phyloP scores from a whole-genome alignment of 257 asterid species.

The Lantana camara region DNA sequence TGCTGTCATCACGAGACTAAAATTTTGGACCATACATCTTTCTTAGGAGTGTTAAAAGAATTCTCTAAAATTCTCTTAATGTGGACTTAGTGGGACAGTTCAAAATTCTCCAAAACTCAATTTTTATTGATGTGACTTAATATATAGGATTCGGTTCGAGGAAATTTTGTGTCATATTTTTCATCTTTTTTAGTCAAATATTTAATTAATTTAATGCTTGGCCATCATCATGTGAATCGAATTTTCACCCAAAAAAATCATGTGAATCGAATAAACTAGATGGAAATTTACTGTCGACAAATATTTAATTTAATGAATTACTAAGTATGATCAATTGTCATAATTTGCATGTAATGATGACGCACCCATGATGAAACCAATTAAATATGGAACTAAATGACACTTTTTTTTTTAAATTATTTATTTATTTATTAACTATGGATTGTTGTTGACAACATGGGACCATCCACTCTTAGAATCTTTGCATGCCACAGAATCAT shows the following conservation, averaged over 20 bases:
- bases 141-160: too few species aligned
- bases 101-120: too few species aligned
- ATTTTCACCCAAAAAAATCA: too few species aligned
- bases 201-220: not conserved
- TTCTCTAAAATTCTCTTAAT: too few species aligned
- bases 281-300: not conserved
- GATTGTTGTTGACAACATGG: not conserved
- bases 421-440: too few species aligned
- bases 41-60: too few species aligned
- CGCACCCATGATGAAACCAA: conserved; percentile 31
- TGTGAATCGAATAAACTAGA: conserved; percentile 19
- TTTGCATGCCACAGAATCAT: not conserved
- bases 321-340: conserved; percentile 15
- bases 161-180: too few species aligned
- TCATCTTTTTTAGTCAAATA: not conserved
- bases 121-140: too few species aligned
- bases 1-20: too few species aligned
- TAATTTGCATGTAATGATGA: conserved; percentile 37
- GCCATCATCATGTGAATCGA: conserved; percentile 11
- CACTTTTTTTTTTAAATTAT: not conserved
- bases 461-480: not conserved
- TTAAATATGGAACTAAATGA: conserved; percentile 1
- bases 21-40: too few species aligned
- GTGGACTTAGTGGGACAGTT: too few species aligned
- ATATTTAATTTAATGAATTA: too few species aligned